Base-by-base conservation (phyloP, 2,329 filamentous ascomycete species). In the Colletotrichum spinosum region DNA sequence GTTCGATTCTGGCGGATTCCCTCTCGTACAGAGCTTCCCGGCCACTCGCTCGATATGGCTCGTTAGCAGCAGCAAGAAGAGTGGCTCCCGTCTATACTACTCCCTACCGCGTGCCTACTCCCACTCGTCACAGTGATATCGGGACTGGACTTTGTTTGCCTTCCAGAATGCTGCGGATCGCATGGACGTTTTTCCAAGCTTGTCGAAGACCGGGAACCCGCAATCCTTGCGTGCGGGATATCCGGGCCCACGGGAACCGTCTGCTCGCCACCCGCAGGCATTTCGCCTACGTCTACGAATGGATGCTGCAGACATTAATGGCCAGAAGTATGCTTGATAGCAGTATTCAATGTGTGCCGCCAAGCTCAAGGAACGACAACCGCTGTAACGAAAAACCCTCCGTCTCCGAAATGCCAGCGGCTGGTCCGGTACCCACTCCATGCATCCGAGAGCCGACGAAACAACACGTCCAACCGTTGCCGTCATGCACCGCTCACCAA, bases 401-500 rank as follows among this genome's bases (percentile, higher is more conserved):
- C 57, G 57, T 41, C 57, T 33, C 45, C 44, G 35, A 46, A 39
- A 34, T 54, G 13, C 42, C 13, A 15, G 42, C 37, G 35, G 49
- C 56, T 51, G 17, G 35, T 51, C 39, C 51, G 48, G 60, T 50
- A 35, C 25, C 51, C 25, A 25, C 25, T 25, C 25, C 52, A 33
- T 17, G 37, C 37, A 63, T 63, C 63, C 59, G 63, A 57, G 63
- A 63, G 58, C 63, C 63, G 59, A 57, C 63, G 63, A 66, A 66
- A 66, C 63, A 63, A 46, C 63, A 54, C 49, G 15, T 48, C 45
- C 48, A 41, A 41, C 33, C 15, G 25, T 35, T 53, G 55, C 42
- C 60, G 42, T 54, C 15, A 48, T 56, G 53, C 63, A 66, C 63
- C 59, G 63, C 53, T 33, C 58, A 42, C 63, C 49, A 57, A 15